Evolutionary conservation across 352 stramenopile genomes (phyloP).

Genomic region (Pilasporangium apinafurcum): DNA sequence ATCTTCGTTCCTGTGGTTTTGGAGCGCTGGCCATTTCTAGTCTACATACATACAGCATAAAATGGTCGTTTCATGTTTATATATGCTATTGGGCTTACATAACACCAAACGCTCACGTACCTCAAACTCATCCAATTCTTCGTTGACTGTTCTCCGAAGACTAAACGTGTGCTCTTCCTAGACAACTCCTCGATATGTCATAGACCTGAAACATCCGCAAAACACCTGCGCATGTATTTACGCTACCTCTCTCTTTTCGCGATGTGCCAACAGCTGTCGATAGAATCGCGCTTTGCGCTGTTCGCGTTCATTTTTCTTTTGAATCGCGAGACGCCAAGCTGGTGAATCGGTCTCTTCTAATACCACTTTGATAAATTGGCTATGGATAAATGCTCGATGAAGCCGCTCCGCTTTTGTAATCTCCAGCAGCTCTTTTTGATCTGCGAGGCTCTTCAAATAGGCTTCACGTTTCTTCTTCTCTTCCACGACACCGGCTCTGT

Average conservation of each 20-base stretch:
- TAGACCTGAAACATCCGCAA: not conserved
- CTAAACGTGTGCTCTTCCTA: slow-evolving; percentile 45
- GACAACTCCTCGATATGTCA: no score
- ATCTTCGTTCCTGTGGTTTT: not conserved
- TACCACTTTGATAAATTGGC: slow-evolving; percentile 64
- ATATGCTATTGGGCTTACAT: no score
- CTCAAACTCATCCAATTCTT: slow-evolving; percentile 58
- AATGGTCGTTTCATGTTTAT: no score
- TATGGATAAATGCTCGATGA: slow-evolving; percentile 62
- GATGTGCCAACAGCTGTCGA: slow-evolving; percentile 38
- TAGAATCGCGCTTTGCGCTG: slow-evolving; percentile 48
- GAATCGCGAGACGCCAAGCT: slow-evolving; percentile 47
- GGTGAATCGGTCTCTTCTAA: slow-evolving; percentile 66
- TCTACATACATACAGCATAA: slow-evolving; percentile 1
- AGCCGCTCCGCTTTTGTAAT: slow-evolving; percentile 61
- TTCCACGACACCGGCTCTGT: slow-evolving; percentile 31
- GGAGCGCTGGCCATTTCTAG: not conserved
- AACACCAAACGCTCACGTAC: no score
- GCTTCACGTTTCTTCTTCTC: slow-evolving; percentile 17
- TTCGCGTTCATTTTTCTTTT: slow-evolving; percentile 59
- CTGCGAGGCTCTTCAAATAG: slow-evolving; percentile 20
- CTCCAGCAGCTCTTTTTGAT: slow-evolving; percentile 35
- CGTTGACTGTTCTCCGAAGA: slow-evolving; percentile 37
- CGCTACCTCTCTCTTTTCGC: slow-evolving; percentile 26
- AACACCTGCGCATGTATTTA: not conserved